Evolutionary conservation across 768 basidiomycete genomes (phyloP), one percentile per base, ranked within the genome.

Genomic region (Glaciozyma antarctica): DNA sequence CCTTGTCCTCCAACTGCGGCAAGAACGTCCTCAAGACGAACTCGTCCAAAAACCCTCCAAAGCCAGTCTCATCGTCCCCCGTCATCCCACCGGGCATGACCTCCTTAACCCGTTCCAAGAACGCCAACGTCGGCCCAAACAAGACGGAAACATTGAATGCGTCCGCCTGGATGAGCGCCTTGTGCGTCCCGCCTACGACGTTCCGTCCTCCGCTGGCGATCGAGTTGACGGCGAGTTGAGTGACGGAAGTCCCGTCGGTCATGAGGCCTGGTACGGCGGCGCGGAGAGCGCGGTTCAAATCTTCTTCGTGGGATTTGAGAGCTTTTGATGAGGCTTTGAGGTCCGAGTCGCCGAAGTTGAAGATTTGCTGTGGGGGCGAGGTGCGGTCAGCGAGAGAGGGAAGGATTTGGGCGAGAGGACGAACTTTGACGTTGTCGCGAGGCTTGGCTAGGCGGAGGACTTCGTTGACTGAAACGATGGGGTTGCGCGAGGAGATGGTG

Each of bases 191-290:
- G 7, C 49, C 28, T 0, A 19, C 41, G 16, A 28, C 41, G 38
- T 19, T 6, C 26, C 56, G 9, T 86, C 80, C 63, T 69, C 92
- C 89, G 60, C 91, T 49, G 12, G 28, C 22, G 45, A 49, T 61
- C 16, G 68, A 66, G 17, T 57, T 63, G 58, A 61, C 63, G 28
- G 58, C 5, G 67, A 66, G 24, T 65, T 60, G 2, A 13, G 38
- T 41, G 71, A 63, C 15, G 62, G 82, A 77, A 12, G 82, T 78
- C 55, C 64, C 58, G 45, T 83, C 83, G 49, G 88, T 84, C 12
- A 91, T 92, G 51, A 99, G 82, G 24, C 95, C 95, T 0, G 95
- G 95, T 75, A 97, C 92, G 0, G 89, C 93, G 47, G 90, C 86
- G 75, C 87, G 87, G 34, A 99, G 81, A 1, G 89, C 84, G 47